Conservation (phyloP, 768 basidiomycete genomes). For the Naganishia randhawae region DNA sequence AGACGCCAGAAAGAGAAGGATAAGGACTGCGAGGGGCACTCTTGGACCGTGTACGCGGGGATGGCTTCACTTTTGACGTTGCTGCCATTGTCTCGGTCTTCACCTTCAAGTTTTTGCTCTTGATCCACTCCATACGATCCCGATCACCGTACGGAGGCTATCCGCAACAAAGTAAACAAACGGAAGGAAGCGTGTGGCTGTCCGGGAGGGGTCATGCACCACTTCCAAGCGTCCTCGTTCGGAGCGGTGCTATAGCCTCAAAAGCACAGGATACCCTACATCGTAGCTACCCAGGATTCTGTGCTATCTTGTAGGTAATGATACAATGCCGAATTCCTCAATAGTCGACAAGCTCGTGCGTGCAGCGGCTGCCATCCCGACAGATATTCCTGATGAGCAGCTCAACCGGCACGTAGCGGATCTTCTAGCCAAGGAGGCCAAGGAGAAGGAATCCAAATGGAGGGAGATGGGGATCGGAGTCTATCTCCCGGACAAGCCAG, state of each 20-base stretch:
- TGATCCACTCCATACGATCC: not conserved
- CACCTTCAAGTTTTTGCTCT: not conserved
- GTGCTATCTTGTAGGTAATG: not conserved
- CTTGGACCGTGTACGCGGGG: not conserved
- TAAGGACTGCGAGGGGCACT: too few species aligned
- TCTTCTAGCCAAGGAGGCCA: slow-evolving; percentile 86
- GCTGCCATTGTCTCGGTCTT: not conserved
- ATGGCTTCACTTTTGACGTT: not conserved
- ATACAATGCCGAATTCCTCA: slow-evolving; percentile 9
- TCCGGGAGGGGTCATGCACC: not conserved
- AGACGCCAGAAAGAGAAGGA: too few species aligned
- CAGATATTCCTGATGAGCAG: slow-evolving; percentile 62
- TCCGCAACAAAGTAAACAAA: slow-evolving; percentile 16
- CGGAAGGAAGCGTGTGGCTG: not conserved
- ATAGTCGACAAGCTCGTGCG: slow-evolving; percentile 47
- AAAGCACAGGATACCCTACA: too few species aligned
- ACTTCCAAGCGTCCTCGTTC: too few species aligned
- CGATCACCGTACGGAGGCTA: slow-evolving; percentile 23
- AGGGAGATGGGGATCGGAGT: slow-evolving; percentile 70
- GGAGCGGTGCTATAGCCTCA: too few species aligned
- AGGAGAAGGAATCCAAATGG: slow-evolving; percentile 80
- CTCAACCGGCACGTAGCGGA: slow-evolving; percentile 89
- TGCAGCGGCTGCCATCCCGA: slow-evolving; percentile 45
- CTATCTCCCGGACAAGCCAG: slow-evolving; percentile 57
- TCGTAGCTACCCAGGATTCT: not conserved